Evolutionary conservation across 2,329 filamentous ascomycete genomes (phyloP).

Genomic region (Fusarium illudens): DNA sequence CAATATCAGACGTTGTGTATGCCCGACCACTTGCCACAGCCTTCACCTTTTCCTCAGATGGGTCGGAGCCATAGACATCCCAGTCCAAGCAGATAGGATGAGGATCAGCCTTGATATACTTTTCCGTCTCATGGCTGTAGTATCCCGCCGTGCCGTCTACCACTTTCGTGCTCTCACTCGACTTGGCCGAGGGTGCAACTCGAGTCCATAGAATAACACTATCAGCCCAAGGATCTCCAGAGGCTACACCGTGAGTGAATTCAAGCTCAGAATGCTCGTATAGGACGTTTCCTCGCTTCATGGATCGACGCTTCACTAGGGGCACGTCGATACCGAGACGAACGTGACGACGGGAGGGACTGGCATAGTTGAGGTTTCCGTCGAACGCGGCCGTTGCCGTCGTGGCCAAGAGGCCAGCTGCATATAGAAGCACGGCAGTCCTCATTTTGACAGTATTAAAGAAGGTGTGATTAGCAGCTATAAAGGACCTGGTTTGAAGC

Average conservation of each 20-base stretch:
- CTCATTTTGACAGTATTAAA: conserved; percentile 12
- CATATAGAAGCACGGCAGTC: not conserved
- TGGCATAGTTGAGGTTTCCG: conserved; percentile 72
- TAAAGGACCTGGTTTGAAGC: too few relatives aligned
- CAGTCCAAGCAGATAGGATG: conserved; percentile 74
- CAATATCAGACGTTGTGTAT: conserved; percentile 77
- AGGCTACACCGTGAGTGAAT: conserved; percentile 70
- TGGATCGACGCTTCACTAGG: conserved; percentile 24
- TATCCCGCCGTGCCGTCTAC: conserved; percentile 52
- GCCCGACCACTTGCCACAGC: conserved; percentile 65
- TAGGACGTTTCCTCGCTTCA: conserved; percentile 16
- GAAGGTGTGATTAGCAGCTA: not conserved
- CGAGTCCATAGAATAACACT: conserved; percentile 66
- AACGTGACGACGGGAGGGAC: conserved; percentile 70
- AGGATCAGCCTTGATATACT: conserved; percentile 45
- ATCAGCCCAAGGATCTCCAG: conserved; percentile 61
- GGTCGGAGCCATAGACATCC: conserved; percentile 59
- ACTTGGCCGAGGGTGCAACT: conserved; percentile 54
- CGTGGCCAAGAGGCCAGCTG: conserved; percentile 9
- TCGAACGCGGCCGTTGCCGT: conserved; percentile 25
- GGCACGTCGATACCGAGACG: conserved; percentile 71
- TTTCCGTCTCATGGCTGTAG: conserved; percentile 58
- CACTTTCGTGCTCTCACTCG: conserved; percentile 52
- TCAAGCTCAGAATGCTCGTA: conserved; percentile 51
- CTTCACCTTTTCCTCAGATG: conserved; percentile 42